Percentiles rank a stretch among this genome's conserved stretches.
These are phyloP conservation scores for Macrolepiota albuminosa DNA, from an alignment of 768 basidiomycete genomes.

Conservation along the genomic window DNA sequence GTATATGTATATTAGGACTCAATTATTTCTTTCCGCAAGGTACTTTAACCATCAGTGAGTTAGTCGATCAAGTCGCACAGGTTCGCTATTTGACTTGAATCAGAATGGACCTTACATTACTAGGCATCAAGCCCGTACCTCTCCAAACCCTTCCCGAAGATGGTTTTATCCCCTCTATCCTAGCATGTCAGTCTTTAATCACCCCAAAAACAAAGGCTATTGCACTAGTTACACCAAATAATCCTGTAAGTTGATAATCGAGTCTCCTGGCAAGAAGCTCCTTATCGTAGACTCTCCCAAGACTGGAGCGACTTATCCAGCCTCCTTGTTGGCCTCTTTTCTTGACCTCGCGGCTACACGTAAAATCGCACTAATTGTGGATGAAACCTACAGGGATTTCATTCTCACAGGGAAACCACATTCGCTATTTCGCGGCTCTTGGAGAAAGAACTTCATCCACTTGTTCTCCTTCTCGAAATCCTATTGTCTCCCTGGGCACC, in stretches of 20 bases:
- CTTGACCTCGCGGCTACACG: slow-evolving; percentile 48
- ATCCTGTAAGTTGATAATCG: slow-evolving; percentile 44
- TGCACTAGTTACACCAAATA: slow-evolving; percentile 73
- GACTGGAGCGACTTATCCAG: slow-evolving; percentile 70
- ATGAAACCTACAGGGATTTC: slow-evolving; percentile 89
- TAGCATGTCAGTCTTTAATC: slow-evolving; percentile 46
- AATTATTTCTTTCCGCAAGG: slow-evolving; percentile 24
- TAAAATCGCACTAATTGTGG: slow-evolving; percentile 66
- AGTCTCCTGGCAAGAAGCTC: too few relatives aligned
- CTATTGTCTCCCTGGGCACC: slow-evolving; percentile 77
- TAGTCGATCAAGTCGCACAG: background rate
- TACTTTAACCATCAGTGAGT: slow-evolving; percentile 65
- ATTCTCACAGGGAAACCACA: slow-evolving; percentile 46
- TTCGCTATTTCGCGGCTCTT: slow-evolving; percentile 45
- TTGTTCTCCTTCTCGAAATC: slow-evolving; percentile 82
- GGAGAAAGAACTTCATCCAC: slow-evolving; percentile 61
- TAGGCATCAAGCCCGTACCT: slow-evolving; percentile 54
- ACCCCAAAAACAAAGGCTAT: slow-evolving; percentile 62
- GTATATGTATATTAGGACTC: background rate
- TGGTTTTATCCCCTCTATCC: slow-evolving; percentile 57
- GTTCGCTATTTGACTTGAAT: background rate
- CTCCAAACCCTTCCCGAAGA: slow-evolving; percentile 45
- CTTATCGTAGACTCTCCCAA: slow-evolving; percentile 16
- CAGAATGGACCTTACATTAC: slow-evolving; percentile 65
- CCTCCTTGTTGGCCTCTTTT: slow-evolving; percentile 52